These are phyloP conservation scores for Rubia tinctorum DNA, from an alignment of 305 asterid species.

Conservation along the genomic window DNA sequence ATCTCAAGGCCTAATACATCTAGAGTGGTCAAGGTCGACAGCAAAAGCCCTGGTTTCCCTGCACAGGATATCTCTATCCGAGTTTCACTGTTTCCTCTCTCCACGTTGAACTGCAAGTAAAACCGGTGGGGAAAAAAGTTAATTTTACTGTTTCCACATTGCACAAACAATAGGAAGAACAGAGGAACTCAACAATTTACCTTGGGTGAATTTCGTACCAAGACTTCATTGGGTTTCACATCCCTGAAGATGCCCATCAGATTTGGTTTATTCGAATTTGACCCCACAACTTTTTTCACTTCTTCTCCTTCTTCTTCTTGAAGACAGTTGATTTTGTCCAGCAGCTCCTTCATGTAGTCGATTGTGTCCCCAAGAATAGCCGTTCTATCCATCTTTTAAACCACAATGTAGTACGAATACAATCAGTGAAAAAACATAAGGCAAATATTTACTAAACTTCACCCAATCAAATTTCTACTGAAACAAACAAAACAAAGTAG, in stretches of 20 bases:
- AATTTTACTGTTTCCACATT: not conserved
- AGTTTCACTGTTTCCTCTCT: slow-evolving; percentile 47
- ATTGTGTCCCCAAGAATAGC: slow-evolving; percentile 78
- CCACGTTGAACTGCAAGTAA: slow-evolving; percentile 56
- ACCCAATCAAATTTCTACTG: no score
- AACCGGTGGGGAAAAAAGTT: not conserved
- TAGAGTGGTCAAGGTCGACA: slow-evolving; percentile 57
- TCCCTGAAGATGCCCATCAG: slow-evolving; percentile 46
- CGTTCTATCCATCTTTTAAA: slow-evolving; percentile 70
- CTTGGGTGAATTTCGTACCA: slow-evolving; percentile 70
- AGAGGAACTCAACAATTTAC: slow-evolving; percentile 20
- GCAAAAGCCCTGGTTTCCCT: slow-evolving; percentile 50
- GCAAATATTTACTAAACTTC: no score
- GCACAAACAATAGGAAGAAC: not conserved
- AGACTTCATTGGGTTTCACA: slow-evolving; percentile 49
- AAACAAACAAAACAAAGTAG: no score
- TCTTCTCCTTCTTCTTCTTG: slow-evolving; percentile 32
- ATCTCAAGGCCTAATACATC: slow-evolving; percentile 67
- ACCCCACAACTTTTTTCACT: slow-evolving; percentile 29
- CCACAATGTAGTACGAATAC: not conserved
- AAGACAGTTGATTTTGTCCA: slow-evolving; percentile 52
- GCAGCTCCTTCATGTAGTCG: slow-evolving; percentile 66
- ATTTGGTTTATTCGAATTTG: slow-evolving; percentile 36
- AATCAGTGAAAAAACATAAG: no score
- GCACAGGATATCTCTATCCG: slow-evolving; percentile 56